Evolutionary conservation across 2,329 filamentous ascomycete species (phyloP).

Genomic region (Ilyonectria destructans): DNA sequence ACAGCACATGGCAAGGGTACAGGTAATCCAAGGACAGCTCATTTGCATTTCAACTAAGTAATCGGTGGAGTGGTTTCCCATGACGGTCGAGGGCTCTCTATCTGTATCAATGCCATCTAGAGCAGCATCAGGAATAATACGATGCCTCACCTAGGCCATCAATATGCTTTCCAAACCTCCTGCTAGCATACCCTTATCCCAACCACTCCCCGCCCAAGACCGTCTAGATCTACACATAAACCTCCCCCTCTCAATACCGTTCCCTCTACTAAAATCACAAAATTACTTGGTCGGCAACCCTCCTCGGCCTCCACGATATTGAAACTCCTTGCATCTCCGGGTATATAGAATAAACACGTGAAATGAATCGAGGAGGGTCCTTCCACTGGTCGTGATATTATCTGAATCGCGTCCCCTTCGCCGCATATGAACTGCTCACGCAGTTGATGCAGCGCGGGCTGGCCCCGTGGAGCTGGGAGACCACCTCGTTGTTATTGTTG

Average conservation of each 20-base stretch:
- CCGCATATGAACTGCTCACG: slow-evolving; percentile 27
- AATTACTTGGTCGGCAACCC: slow-evolving; percentile 39
- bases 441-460: slow-evolving; percentile 9
- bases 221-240: slow-evolving; percentile 11
- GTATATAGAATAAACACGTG: slow-evolving; percentile 49
- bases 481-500: slow-evolving; percentile 22
- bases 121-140: slow-evolving; percentile 39
- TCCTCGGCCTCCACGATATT: slow-evolving; percentile 38
- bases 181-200: slow-evolving; percentile 1
- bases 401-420: slow-evolving; percentile 22
- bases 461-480: not conserved
- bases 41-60: slow-evolving; percentile 33
- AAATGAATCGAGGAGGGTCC: slow-evolving; percentile 43
- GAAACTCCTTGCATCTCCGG: slow-evolving; percentile 43
- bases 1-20: not conserved
- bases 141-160: slow-evolving; percentile 23
- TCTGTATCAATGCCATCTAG: slow-evolving; percentile 38
- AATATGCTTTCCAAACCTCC: slow-evolving; percentile 15
- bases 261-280: slow-evolving; percentile 25
- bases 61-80: slow-evolving; percentile 18
- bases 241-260: not conserved
- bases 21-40: slow-evolving; percentile 16
- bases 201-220: slow-evolving; percentile 17
- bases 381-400: slow-evolving; percentile 36
- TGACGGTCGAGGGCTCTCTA: slow-evolving; percentile 37